These are phyloP conservation scores for Ophiostoma ulmi DNA, from an alignment of 2,329 filamentous ascomycete genomes.

Conservation along the genomic window DNA sequence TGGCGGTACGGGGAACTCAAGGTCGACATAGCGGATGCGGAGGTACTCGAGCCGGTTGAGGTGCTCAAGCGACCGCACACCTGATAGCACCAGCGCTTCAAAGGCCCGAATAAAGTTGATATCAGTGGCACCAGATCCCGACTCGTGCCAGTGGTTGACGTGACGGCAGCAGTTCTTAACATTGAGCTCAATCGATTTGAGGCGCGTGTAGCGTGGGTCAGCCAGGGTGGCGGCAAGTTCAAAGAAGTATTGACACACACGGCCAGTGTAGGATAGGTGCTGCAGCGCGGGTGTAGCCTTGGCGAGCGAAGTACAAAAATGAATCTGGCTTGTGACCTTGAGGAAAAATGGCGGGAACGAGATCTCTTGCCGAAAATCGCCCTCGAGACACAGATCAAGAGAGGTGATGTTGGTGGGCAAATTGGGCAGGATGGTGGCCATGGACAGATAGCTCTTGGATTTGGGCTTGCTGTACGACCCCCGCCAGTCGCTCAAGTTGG, in stretches of 20 bases:
- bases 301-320: constrained; percentile 62
- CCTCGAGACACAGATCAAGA: constrained; percentile 64
- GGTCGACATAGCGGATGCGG: constrained; percentile 68
- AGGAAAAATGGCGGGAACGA: constrained; percentile 56
- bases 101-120: constrained; percentile 67
- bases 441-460: constrained; percentile 65
- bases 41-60: constrained; percentile 58
- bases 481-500: constrained; percentile 59
- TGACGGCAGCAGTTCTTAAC: constrained; percentile 69
- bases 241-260: constrained; percentile 66
- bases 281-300: constrained; percentile 57
- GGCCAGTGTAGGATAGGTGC: constrained; percentile 66
- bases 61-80: constrained; percentile 54
- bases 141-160: constrained; percentile 52
- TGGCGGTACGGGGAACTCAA: constrained; percentile 65
- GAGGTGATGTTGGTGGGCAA: constrained; percentile 56
- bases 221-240: constrained; percentile 49
- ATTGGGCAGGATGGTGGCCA: constrained; percentile 57
- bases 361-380: constrained; percentile 62
- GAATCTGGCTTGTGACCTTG: constrained; percentile 54
- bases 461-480: constrained; percentile 67
- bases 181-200: constrained; percentile 65
- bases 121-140: constrained; percentile 65
- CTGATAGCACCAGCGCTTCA: constrained; percentile 61
- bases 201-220: constrained; percentile 44